Evolutionary conservation across 2,329 filamentous ascomycete genomes (phyloP), one percentile per base, ranked within the genome.

Genomic region (Calonectria pseudoturangicola): DNA sequence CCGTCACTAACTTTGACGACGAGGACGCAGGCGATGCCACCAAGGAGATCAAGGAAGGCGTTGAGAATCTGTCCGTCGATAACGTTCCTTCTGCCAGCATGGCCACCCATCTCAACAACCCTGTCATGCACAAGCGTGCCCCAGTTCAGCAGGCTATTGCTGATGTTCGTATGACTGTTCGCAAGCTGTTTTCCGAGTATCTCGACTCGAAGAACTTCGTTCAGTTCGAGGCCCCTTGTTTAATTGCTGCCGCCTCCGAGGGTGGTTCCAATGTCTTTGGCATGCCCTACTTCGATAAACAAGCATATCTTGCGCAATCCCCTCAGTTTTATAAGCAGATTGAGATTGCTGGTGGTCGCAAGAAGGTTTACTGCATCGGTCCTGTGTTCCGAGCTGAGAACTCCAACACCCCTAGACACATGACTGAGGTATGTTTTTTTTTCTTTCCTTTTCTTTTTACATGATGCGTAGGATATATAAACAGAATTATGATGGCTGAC

Each of bases 251-350:
- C 16, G 94, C 97, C 5, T 97, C 95, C 4, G 97, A 99, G 86
- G 96, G 97, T 80, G 97, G 97, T 76, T 92, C 92, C 77, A 97
- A 96, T 82, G 96, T 98, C 48, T 98, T 99, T 84, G 90, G 93
- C 79, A 88, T 98, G 78, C 92, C 93, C 51, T 98, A 98, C 86
- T 98, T 98, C 84, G 94, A 93, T 77, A 91, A 93, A 81, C 91
- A 93, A 76, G 96, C 95, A 1, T 97, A 88, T 82, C 88, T 97
- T 25, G 94, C 94, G 7, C 94, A 96, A 83, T 93, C 91, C 7
- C 95, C 94, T 7, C 94, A 97, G 81, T 93, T 97, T 79, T 96
- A 96, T 86, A 97, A 97, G 88, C 94, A 97, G 82, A 92, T 94
- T 84, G 92, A 96, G 82, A 95, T 97, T 83, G 93, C 94, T 2